Base-by-base conservation (phyloP, 2,329 filamentous ascomycete genomes). In the Exophiala phaeomuriformis region DNA sequence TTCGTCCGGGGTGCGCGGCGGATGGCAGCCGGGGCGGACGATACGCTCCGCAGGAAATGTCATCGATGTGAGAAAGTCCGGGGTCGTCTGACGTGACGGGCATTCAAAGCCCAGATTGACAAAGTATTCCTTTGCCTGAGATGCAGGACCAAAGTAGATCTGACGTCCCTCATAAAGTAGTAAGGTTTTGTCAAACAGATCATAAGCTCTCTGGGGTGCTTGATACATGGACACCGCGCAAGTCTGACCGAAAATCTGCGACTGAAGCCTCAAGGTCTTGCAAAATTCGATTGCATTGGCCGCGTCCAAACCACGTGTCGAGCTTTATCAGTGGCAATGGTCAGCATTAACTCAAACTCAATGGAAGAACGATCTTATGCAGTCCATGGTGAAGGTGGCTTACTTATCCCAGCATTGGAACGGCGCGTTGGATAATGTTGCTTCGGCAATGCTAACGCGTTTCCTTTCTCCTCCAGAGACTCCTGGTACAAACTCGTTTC, bases 171-270 rank as follows among this genome's bases (percentile, higher is more conserved):
- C 84, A n/a, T 56, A 56, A 0, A 90, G 72, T 0, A 91, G 82
- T 0, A 82, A 75, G 0, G 80, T 80, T 65, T 89, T 90, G 69
- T 91, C 85, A 61, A 90, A 90, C 6, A 81, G 69, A 51, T 83
- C 77, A 51, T 76, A 77, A 28, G 75, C 73, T 36, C 67, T 69
- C 55, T 77, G 73, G 10, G 72, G 73, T 10, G 74, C 75, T 60
- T 77, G 74, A 63, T 83, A 84, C 7, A 82, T 79, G 1, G 80
- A 77, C 19, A 83, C 76, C 19, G 74, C 73, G 52, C 75, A 73
- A 7, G 76, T 72, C 7, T 68, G 72, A 6, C 75, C 75, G 8
- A 67, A 67, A 32, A 81, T 61, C 42, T 80, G 72, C 2, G 79
- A 69, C 1, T 71, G 71, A 3, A 76, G 63, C 44, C 77, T 69